A percentile compares a stretch with the other conserved stretches of the same genome.
Conservation (phyloP, 768 basidiomycete species). For the Melanogaster broomeanus region DNA sequence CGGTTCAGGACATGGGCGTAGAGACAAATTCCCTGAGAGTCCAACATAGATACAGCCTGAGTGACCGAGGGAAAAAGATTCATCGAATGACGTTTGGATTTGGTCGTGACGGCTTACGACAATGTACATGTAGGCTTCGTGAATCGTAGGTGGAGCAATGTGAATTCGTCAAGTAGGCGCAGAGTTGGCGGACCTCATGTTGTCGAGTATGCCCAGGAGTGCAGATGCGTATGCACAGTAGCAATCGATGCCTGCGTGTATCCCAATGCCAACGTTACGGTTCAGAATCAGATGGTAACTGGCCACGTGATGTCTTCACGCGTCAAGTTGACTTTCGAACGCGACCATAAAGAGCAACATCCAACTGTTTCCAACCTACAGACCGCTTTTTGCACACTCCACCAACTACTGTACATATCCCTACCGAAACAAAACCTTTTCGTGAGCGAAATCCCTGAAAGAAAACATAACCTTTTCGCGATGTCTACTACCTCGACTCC, state of each 20-base stretch:
- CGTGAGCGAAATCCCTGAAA: not conserved
- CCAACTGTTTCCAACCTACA: not conserved
- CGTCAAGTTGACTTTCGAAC: slow-evolving; percentile 29
- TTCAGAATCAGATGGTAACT: too few species aligned
- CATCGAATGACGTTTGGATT: too few species aligned
- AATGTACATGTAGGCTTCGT: too few species aligned
- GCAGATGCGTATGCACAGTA: too few species aligned
- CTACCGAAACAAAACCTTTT: not conserved
- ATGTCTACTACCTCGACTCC: slow-evolving; percentile 61
- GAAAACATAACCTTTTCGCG: slow-evolving; percentile 21
- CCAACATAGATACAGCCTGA: not conserved
- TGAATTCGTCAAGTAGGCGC: too few species aligned
- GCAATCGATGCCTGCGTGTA: too few species aligned
- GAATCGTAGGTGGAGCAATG: too few species aligned
- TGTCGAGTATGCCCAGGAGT: too few species aligned
- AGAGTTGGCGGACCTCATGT: too few species aligned
- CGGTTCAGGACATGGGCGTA: not conserved
- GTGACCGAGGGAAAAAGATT: too few species aligned
- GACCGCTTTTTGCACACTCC: not conserved
- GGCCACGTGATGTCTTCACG: slow-evolving; percentile 28
- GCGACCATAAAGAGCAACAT: slow-evolving; percentile 10
- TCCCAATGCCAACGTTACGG: too few species aligned
- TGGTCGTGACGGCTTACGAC: too few species aligned
- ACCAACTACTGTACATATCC: slow-evolving; percentile 1
- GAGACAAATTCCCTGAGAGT: not conserved